Base-by-base conservation (phyloP, 768 basidiomycete species). In the Leccinum sublutescens region DNA sequence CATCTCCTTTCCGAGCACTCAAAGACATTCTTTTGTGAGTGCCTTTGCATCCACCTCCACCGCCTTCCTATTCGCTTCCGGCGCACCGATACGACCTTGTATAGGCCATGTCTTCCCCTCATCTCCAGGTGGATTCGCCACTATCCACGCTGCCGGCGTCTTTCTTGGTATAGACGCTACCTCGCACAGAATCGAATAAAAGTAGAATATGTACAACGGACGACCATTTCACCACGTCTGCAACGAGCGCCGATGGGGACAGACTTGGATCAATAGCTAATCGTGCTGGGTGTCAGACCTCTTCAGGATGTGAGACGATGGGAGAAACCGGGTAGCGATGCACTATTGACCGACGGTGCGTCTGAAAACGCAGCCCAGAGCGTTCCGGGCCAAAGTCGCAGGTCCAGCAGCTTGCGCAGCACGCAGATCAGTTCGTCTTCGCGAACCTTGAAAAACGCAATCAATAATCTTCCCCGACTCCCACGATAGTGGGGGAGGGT, bases 401-500 rank as follows among this genome's bases (percentile, higher is more conserved):
- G 75, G 40, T 82, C 80, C 12, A 85, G 77, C n/a, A 98, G 76
- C 61, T 92, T 91, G 45, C 83, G 83, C 12, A 98, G 75, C 27
- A 94, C 82, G 68, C 94, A 96, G 2, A 95, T 70, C 14, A 98
- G 69, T 65, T 98, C 96, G 65, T 96, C 93, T 72, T 98, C 94
- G 82, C 94, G 82, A 1, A 85, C 83, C 56, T 95, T 95, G 21
- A 47, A 4, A 34, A 2, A 54, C 38, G 36, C 50, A 52, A 50
- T 58, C 6, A 58, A 27, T 8, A 10, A 54, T 5, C 31, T 2
- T 23, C 21, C 21, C 21, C 21, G 21, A 21, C 21, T 21, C 21
- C 21, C 21, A 21, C 21, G 21, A 21, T 21, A 21, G 21, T 21
- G 21, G 21, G 21, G 21, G 21, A 21, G 21, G 21, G 21, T 21